Conservation (phyloP, 129 eudicot genomes). For the Pulicaria dysenterica region DNA sequence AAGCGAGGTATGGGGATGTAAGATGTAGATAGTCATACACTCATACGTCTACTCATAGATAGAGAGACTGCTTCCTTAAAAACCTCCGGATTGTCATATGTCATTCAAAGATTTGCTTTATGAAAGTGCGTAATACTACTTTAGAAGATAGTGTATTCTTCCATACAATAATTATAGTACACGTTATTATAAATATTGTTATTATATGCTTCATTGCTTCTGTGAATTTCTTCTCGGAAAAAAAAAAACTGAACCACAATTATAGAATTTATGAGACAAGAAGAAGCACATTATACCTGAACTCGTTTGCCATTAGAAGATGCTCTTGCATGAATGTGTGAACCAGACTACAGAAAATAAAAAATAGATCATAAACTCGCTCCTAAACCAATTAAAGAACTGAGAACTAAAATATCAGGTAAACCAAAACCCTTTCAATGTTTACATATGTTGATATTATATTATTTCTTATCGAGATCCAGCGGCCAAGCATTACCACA, state of each 20-base stretch:
- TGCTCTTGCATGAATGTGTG: conserved; percentile 78
- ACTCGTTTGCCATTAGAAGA: conserved; percentile 91
- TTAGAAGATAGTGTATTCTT: no score
- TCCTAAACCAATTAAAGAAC: conserved; percentile 6
- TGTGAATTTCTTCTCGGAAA: no score
- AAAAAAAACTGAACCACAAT: neutral
- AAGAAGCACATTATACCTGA: conserved; percentile 50
- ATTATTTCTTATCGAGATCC: neutral
- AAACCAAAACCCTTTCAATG: conserved; percentile 4
- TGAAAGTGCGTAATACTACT: no score
- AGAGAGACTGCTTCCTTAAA: no score
- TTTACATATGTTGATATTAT: neutral
- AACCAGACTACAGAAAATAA: conserved; percentile 60
- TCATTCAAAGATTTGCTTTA: no score
- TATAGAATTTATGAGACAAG: neutral
- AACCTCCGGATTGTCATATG: no score
- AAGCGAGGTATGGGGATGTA: no score
- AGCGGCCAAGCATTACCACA: neutral
- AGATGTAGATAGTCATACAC: no score
- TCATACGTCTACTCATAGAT: no score
- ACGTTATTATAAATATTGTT: no score
- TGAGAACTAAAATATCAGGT: neutral
- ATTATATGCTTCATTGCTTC: no score
- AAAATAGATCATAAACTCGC: conserved; percentile 9
- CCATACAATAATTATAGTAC: no score